phyloP scores from a whole-genome alignment of 192 early-diverging fungal species.

The Kickxella alabastrina region DNA sequence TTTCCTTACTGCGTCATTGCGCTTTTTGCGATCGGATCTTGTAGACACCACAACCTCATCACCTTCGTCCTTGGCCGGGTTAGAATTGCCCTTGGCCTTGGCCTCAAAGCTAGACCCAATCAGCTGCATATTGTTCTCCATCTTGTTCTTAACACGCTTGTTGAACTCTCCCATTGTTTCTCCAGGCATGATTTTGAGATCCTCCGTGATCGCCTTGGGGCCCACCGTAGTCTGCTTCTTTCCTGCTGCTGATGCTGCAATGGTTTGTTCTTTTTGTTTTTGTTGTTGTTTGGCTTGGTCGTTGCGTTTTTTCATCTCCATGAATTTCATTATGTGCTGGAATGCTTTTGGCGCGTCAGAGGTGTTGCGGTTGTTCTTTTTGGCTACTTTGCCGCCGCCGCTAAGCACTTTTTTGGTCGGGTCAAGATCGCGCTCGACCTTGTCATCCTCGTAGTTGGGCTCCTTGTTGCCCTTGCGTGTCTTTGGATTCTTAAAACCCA shows the following conservation, averaged over 20 bases:
- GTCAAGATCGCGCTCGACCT: slow-evolving; percentile 30
- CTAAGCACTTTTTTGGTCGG: slow-evolving; percentile 26
- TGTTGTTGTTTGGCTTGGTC: slow-evolving; percentile 2
- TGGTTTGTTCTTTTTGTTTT: slow-evolving; percentile 7
- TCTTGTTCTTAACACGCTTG: slow-evolving; percentile 30
- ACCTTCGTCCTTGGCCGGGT: slow-evolving; percentile 32
- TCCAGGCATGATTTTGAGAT: slow-evolving; percentile 33
- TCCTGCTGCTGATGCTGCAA: slow-evolving; percentile 7
- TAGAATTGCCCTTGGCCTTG: neutral
- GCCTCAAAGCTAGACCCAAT: slow-evolving; percentile 14
- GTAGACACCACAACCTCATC: slow-evolving; percentile 17
- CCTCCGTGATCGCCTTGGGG: slow-evolving; percentile 17
- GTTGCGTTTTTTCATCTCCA: slow-evolving; percentile 25
- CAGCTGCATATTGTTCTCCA: slow-evolving; percentile 33
- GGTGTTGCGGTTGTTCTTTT: slow-evolving; percentile 4
- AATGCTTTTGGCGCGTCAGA: slow-evolving; percentile 43
- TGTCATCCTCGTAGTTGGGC: slow-evolving; percentile 15
- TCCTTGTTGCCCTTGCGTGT: slow-evolving; percentile 8
- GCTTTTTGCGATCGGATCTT: slow-evolving; percentile 26
- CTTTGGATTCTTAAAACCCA: slow-evolving; percentile 50
- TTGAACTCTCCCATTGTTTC: slow-evolving; percentile 39
- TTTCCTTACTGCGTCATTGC: slow-evolving; percentile 27
- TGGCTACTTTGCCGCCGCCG: slow-evolving; percentile 39
- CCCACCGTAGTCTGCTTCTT: neutral
- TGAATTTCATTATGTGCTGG: slow-evolving; percentile 32